Evolutionary conservation across 345 rosid species (phyloP), one percentile per base, ranked within the genome.

Genomic region (Dovyalis caffra): DNA sequence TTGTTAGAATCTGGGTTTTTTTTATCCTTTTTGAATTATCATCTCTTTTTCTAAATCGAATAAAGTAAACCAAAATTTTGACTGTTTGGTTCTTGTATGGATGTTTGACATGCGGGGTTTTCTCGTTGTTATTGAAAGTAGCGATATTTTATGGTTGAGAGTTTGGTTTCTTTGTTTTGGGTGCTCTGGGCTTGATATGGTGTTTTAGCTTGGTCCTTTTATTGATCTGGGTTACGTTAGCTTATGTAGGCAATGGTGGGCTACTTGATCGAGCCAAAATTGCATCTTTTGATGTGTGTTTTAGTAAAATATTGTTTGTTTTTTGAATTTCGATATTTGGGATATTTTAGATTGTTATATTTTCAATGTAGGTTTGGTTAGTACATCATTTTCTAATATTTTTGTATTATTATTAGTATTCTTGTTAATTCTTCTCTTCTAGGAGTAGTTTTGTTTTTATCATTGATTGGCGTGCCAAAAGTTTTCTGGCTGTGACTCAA

Each of bases 131-230:
- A 15, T 70, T 64, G 75, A 45, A 69, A 76, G 26, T 34, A 60
- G 31, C 31, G 51, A 49, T 49, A 32, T 61, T 69, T 53, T 64
- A 53, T 73, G 64, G 8, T 26, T 69, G 43, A 45, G 51, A 64
- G 62, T 26, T 68, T 72, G 28, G 12, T 71, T 69, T 58, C 70
- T 20, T 38, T 51, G 28, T 61, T 35, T 64, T 53, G 11, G 31
- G 21, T 49, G 31, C 31, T 62, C 45, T 21, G 40, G 56, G 20
- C n/a, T 78, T 87, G 86, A 82, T 87, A 89, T 79, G 81, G 70
- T 82, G 74, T 82, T 84, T 64, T 40, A n/a, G 71, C 31, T 61
- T 31, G 34, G 12, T 9, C 34, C 31, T 51, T 26, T 43, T 61
- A 14, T 69, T 78, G 80, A 76, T 85, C 64, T 73, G 63, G 66